phyloP scores from a whole-genome alignment of 805 yeast species.

The Komagataella ulmi region DNA sequence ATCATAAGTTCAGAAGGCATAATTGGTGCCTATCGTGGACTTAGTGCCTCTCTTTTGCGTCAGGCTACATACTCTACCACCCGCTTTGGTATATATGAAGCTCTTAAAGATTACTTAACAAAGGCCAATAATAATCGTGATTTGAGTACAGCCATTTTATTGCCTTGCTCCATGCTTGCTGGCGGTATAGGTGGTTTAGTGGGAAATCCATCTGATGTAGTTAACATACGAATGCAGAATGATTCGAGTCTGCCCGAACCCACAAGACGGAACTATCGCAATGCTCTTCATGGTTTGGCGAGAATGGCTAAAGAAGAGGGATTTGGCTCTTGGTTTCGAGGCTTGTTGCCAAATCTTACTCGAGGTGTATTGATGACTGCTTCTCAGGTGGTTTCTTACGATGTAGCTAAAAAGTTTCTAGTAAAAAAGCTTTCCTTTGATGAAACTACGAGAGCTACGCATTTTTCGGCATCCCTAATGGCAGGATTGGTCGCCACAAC shows the following conservation, averaged over 20 bases:
- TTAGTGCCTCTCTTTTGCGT: slow-evolving; percentile 69
- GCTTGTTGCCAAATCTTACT: slow-evolving; percentile 62
- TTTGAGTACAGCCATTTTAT: slow-evolving; percentile 35
- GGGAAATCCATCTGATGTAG: slow-evolving; percentile 83
- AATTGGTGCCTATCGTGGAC: slow-evolving; percentile 66
- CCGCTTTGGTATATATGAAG: slow-evolving; percentile 78
- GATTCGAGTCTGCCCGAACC: slow-evolving; percentile 57
- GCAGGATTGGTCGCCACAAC: slow-evolving; percentile 89
- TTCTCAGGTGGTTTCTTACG: slow-evolving; percentile 82
- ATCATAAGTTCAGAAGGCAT: slow-evolving; percentile 53
- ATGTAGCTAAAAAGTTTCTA: slow-evolving; percentile 50
- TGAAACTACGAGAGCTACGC: slow-evolving; percentile 53
- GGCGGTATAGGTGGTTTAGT: slow-evolving; percentile 78
- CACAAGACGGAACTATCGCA: slow-evolving; percentile 58
- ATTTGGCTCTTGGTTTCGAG: slow-evolving; percentile 45
- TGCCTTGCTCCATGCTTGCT: slow-evolving; percentile 75
- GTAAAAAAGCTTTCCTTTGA: slow-evolving; percentile 37
- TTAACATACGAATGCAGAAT: slow-evolving; percentile 84
- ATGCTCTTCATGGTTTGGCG: slow-evolving; percentile 65
- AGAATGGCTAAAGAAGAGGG: slow-evolving; percentile 54
- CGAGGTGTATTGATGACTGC: slow-evolving; percentile 86
- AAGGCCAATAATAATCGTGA: slow-evolving; percentile 29
- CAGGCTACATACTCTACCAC: slow-evolving; percentile 85
- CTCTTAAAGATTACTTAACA: slow-evolving; percentile 40
- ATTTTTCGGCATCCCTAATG: slow-evolving; percentile 62